Evolutionary conservation across 768 basidiomycete species (phyloP).

Genomic region (Suillus tomentosus): DNA sequence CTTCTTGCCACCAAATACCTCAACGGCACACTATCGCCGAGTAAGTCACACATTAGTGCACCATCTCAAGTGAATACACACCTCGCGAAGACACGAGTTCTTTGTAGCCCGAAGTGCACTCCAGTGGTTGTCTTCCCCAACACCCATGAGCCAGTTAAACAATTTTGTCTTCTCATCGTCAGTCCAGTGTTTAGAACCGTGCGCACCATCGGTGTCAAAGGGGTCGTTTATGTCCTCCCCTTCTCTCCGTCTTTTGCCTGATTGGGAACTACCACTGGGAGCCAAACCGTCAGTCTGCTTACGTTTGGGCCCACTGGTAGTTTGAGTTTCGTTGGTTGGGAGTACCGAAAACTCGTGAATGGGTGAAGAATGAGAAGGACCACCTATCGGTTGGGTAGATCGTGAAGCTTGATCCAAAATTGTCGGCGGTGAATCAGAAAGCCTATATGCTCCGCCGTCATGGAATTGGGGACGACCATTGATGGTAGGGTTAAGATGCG

Average conservation of each 20-base stretch:
- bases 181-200: constrained; percentile 83
- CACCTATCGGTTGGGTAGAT: constrained; percentile 29
- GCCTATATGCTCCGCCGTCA: constrained; percentile 27
- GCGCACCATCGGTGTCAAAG: constrained; percentile 40
- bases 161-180: constrained; percentile 80
- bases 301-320: constrained; percentile 36
- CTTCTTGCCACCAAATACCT: constrained; percentile 76
- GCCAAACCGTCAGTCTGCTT: constrained; percentile 47
- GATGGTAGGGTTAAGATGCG: constrained; percentile 46
- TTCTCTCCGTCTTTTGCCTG: constrained; percentile 34
- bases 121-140: constrained; percentile 74
- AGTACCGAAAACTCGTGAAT: constrained; percentile 36
- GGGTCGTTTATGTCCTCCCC: constrained; percentile 28
- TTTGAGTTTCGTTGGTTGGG: constrained; percentile 28
- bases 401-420: constrained; percentile 31
- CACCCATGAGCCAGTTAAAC: constrained; percentile 79
- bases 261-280: constrained; percentile 23
- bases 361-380: constrained; percentile 31
- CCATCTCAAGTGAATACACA: constrained; percentile 27
- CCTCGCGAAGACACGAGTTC: constrained; percentile 82
- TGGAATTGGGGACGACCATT: constrained; percentile 35
- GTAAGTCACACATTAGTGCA: constrained; percentile 6
- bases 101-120: constrained; percentile 76
- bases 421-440: constrained; percentile 35
- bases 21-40: constrained; percentile 57